Base-by-base conservation (phyloP, 1,284 basidiomycete species). In the Leccinum pseudoinsigne region DNA sequence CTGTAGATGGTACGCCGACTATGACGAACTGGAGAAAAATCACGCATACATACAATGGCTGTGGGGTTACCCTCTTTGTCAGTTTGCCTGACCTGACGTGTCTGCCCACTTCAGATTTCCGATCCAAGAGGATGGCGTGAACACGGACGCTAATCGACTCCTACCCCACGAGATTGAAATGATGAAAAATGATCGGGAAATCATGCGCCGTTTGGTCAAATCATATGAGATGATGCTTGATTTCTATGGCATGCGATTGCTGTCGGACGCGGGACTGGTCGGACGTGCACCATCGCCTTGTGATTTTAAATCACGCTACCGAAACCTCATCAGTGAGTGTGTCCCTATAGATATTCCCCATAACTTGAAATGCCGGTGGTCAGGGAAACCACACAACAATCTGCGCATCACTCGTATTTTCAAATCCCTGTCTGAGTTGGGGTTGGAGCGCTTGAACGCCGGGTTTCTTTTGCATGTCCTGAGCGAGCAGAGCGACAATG, bases 11-110 rank as follows among this genome's bases (percentile, higher is more conserved):
- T 69, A 80, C 61, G 84, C 83, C 9, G 82, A 91, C 67, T 88
- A 87, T 67, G 73, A 79, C 14, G 83, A 80, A 64, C 77, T 92
- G 45, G 91, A 93, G 72, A 74, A 79, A 68, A 87, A 87, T 65
- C 91, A 93, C 70, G 86, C 86, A 2, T 90, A 82, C 70, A 89
- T 90, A 56, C 88, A 90, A 69, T 90, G 89, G 88, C 74, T 90
- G 88, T 90, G 70, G 87, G 79, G 42, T 54, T 31, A 21, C 18
- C 38, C 57, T 59, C 12, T 23, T 56, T 10, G 8, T 62, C 31
- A n/a, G 21, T 16, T 40, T 57, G 47, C 55, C 55, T 62, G 55
- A 68, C 47, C 9, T 56, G 18, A 50, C 11, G 21, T 26, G 14
- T 56, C 26, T 23, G 12, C 26, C 10, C 42, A 21, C 31, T 51